Conservation (phyloP, 2,329 filamentous ascomycete species). For the Colletotrichum shisoi region DNA sequence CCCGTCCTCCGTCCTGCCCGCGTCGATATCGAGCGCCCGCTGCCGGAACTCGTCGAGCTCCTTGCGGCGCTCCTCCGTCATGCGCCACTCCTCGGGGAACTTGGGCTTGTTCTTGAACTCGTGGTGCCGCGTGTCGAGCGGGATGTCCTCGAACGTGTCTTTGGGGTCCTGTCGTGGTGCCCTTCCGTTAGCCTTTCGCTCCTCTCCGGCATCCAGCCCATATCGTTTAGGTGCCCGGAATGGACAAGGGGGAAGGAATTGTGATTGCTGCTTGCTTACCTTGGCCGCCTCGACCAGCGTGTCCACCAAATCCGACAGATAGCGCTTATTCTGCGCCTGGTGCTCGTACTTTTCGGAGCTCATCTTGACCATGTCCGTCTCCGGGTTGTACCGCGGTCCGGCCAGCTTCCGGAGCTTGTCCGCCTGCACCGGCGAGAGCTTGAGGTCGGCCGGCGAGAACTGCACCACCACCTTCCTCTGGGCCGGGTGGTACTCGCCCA, state of each 20-base stretch:
- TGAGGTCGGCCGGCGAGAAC: slow-evolving; percentile 78
- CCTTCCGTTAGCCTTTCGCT: slow-evolving; percentile 14
- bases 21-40: slow-evolving; percentile 62
- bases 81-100: slow-evolving; percentile 84
- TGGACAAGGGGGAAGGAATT: not conserved
- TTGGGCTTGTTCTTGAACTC: slow-evolving; percentile 69
- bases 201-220: not conserved
- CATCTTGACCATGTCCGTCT: slow-evolving; percentile 83
- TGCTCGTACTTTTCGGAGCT: slow-evolving; percentile 88
- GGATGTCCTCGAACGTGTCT: slow-evolving; percentile 88
- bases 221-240: not conserved
- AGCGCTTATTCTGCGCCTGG: slow-evolving; percentile 96
- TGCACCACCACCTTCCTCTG: slow-evolving; percentile 94
- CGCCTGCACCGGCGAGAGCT: slow-evolving; percentile 71
- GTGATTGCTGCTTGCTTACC: slow-evolving; percentile 50
- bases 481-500: slow-evolving; percentile 92
- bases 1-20: slow-evolving; percentile 61
- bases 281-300: slow-evolving; percentile 77
- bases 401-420: slow-evolving; percentile 87
- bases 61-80: slow-evolving; percentile 73
- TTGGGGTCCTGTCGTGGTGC: slow-evolving; percentile 64
- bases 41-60: slow-evolving; percentile 70
- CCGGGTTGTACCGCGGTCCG: slow-evolving; percentile 86
- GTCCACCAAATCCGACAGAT: slow-evolving; percentile 80
- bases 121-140: slow-evolving; percentile 88